Evolutionary conservation across 1,284 basidiomycete species (phyloP).

Genomic region (Phellinidium pouzarii): DNA sequence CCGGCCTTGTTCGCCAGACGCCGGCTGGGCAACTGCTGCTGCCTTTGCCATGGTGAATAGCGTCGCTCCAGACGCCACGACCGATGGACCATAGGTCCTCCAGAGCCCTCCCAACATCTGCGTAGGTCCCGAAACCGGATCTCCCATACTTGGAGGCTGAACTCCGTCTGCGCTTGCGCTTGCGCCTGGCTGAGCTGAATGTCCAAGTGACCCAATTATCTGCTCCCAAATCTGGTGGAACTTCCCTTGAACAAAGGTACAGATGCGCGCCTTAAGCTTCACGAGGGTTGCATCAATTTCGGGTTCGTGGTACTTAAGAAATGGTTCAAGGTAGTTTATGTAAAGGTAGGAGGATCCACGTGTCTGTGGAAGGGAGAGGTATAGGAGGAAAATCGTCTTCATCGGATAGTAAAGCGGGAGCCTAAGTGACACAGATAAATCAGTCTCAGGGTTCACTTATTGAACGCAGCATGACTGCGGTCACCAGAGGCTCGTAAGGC

Average conservation of each 20-base stretch:
- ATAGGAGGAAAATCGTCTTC: slow-evolving; percentile 82
- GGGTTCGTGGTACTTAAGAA: slow-evolving; percentile 68
- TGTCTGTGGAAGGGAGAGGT: slow-evolving; percentile 86
- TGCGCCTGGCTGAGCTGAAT: slow-evolving; percentile 25
- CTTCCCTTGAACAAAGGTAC: slow-evolving; percentile 59
- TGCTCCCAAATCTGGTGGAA: slow-evolving; percentile 57
- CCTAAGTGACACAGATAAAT: slow-evolving; percentile 37
- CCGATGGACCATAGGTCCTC: slow-evolving; percentile 65
- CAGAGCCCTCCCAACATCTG: slow-evolving; percentile 61
- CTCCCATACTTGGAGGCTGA: slow-evolving; percentile 40
- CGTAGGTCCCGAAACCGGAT: slow-evolving; percentile 55
- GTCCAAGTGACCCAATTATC: slow-evolving; percentile 40
- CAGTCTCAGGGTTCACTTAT: slow-evolving; percentile 9
- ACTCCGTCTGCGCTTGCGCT: slow-evolving; percentile 29
- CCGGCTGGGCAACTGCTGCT: slow-evolving; percentile 19
- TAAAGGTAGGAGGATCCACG: slow-evolving; percentile 80
- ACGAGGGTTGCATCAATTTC: slow-evolving; percentile 76
- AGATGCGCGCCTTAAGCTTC: slow-evolving; percentile 50
- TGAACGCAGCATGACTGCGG: no score
- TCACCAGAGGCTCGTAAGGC: no score
- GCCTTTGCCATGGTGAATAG: slow-evolving; percentile 45
- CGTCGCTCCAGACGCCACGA: slow-evolving; percentile 58
- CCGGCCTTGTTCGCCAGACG: slow-evolving; percentile 20
- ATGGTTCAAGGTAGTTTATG: slow-evolving; percentile 66
- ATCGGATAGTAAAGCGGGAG: slow-evolving; percentile 82